phyloP scores from a whole-genome alignment of 2,329 filamentous ascomycete genomes.

The Diaporthe velutina region DNA sequence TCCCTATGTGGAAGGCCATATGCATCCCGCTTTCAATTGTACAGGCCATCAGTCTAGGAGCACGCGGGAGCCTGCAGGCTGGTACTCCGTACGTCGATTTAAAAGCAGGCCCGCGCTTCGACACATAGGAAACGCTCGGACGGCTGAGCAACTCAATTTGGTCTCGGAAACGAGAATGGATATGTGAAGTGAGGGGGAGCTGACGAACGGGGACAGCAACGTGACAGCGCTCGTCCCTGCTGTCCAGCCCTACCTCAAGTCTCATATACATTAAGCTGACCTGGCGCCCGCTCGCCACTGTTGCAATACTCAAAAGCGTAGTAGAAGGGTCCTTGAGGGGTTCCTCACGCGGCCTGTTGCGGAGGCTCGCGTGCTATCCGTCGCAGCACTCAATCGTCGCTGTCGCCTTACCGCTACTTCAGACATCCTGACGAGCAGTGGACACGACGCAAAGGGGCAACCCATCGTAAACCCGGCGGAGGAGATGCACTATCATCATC shows the following conservation, averaged over 20 bases:
- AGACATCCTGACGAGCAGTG: conserved; percentile 32
- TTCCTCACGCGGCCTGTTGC: background rate
- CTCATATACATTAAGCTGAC: conserved; percentile 17
- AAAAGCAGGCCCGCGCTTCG: conserved; percentile 34
- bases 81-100: conserved; percentile 22
- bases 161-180: conserved; percentile 20
- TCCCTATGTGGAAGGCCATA: conserved; percentile 1
- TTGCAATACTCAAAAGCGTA: background rate
- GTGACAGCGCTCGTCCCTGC: conserved; percentile 25
- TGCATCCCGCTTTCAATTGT: background rate
- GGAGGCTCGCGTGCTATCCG: conserved; percentile 16
- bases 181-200: conserved; percentile 19
- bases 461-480: conserved; percentile 23
- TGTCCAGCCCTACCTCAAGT: conserved; percentile 27
- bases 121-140: conserved; percentile 29
- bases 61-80: conserved; percentile 16
- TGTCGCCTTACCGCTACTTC: conserved; percentile 32
- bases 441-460: conserved; percentile 36
- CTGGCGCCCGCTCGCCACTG: conserved; percentile 3
- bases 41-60: conserved; percentile 11
- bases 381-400: background rate
- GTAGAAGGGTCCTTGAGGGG: background rate
- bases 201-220: conserved; percentile 8
- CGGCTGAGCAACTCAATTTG: conserved; percentile 20
- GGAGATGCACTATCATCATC: conserved; percentile 36